Evolutionary conservation across 2,329 filamentous ascomycete species (phyloP), one percentile per base, ranked within the genome.

Genomic region (Xylariaceae sp.): DNA sequence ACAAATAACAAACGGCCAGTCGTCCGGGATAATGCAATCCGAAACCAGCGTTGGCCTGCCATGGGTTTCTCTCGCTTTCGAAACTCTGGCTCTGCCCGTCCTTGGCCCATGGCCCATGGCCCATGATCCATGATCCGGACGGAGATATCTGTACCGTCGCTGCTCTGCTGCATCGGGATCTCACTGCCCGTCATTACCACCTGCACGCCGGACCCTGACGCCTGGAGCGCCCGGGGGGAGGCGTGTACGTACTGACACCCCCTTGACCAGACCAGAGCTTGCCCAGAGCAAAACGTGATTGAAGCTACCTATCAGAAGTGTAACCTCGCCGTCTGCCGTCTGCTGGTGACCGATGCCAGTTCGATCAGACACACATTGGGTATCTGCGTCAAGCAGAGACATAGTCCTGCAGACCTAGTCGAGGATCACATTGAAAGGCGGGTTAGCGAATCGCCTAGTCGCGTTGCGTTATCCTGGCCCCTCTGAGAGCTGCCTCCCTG

Each of bases 101-200:
- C 23, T 4, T 30, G 23, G 23, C 23, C 23, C 58, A 57, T 59
- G 37, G 37, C 61, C 59, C 62, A 60, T 59, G 37, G 37, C 62
- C 59, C 62, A 60, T 64, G 62, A 48, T 9, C 57, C 64, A 30
- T 30, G 23, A 30, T 30, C 63, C 62, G 63, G 60, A 58, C 55
- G 65, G 10, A 68, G 65, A 70, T 69, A 70, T 64, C 68, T 67
- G 68, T 68, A 67, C 67, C 67, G 68, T 64, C 61, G 62, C 63
- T 65, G 51, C 60, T 65, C 63, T 64, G 65, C 66, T 58, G 58
- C 48, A 57, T 63, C 56, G 58, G 62, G 56, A 61, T 59, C 44
- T 50, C 34, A 49, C 42, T 11, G 57, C 56, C 59, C 56, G 62
- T 54, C 51, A 56, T 52, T 17, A 10, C 9, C 34, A 54, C 49